A percentile compares a stretch with the other conserved stretches of the same genome.
Conservation (phyloP, 305 asterid species). For the Solanum hybrid region DNA sequence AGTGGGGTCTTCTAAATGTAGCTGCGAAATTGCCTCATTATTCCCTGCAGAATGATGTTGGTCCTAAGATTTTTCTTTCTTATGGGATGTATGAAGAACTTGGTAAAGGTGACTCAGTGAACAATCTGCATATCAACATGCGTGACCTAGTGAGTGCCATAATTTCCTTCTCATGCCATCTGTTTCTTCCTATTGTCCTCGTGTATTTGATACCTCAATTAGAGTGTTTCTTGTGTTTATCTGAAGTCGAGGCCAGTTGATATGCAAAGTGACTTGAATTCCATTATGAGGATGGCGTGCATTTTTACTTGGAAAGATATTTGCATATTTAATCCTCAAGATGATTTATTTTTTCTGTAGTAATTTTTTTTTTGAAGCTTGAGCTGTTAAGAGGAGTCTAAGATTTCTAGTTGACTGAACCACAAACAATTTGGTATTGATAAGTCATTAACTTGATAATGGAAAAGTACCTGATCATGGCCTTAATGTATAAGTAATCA, state of each 20-base stretch:
- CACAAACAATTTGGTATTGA: not conserved
- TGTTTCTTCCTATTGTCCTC: not conserved
- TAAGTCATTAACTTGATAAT: not conserved
- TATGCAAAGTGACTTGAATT: not conserved
- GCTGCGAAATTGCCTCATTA: constrained; percentile 97
- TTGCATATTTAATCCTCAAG: not conserved
- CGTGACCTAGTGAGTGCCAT: constrained; percentile 72
- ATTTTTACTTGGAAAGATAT: not conserved
- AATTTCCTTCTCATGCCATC: not conserved
- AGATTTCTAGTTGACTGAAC: not conserved
- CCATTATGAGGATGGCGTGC: not conserved
- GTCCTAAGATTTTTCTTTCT: constrained; percentile 79
- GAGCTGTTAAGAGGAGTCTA: not conserved
- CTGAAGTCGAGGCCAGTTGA: not conserved
- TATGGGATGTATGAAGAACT: constrained; percentile 65
- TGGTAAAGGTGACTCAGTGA: constrained; percentile 52
- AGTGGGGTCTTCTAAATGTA: constrained; percentile 96
- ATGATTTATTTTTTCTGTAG: not conserved
- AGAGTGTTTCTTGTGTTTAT: not conserved
- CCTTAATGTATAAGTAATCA: not conserved
- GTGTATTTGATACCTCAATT: not conserved
- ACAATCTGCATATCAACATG: constrained; percentile 78
- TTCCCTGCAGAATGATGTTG: constrained; percentile 96
- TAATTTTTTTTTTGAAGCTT: not conserved
- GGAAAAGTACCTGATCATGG: not conserved